Evolutionary conservation across 2,329 filamentous ascomycete genomes (phyloP), one percentile per base, ranked within the genome.

Genomic region (Elsinoe perseae): DNA sequence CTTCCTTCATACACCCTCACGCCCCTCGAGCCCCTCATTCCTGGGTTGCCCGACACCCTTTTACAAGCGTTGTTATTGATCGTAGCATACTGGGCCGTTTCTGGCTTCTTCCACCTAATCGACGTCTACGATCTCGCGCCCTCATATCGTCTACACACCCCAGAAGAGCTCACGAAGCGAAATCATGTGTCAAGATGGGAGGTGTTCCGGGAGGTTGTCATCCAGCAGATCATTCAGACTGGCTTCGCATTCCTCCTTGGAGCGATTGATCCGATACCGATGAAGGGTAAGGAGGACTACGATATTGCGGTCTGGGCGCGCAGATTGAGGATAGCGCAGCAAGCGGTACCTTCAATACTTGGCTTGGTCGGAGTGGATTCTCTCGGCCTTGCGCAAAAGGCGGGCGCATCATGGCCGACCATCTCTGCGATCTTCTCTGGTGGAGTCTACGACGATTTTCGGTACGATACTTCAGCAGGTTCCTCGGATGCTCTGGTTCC

Each of bases 81-180:
- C 59, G 69, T 89, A 64, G 87, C 86, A 57, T 98, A 98, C 79
- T 98, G 93, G 93, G 73, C 75, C 20, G 74, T 95, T 28, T 97
- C 92, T 18, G 73, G 88, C 69, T 74, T 92, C 68, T 98, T 95
- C 75, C 92, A 97, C 76, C 68, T 84, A 63, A 84, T 97, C 66
- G 93, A 98, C 73, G 77, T 84, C 58, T 84, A 85, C 73, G 89
- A 96, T 70, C 75, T 92, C 34, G 95, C 92, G 70, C 85, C 91
- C 16, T 83, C 95, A 65, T 96, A 97, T 73, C 86, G 93, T 61
- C 79, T 98, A 40, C 93, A 98, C 73, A 97, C 93, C 0, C 93
- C 93, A 12, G 90, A 89, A 54, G 92, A 97, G 72, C 86, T 97
- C 61, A 70, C 84, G 32, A 88, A 89, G 71, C 83, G 91, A 64